phyloP scores from a whole-genome alignment of 352 stramenopile genomes.

The Globisporangium parvum region DNA sequence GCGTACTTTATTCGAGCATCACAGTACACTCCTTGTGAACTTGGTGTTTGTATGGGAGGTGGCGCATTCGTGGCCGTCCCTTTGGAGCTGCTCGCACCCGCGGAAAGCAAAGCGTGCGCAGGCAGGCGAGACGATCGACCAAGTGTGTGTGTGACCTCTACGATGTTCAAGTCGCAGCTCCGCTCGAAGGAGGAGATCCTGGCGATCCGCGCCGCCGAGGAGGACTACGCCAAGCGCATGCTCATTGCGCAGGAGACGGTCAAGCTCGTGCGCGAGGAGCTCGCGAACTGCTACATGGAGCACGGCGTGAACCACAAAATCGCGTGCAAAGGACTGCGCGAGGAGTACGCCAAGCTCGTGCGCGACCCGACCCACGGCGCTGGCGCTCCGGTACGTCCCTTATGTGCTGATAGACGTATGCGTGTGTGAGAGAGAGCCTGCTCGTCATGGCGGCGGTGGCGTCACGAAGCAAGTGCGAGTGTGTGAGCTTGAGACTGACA shows the following conservation, averaged over 20 bases:
- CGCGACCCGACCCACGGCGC: conserved; percentile 73
- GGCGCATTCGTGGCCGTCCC: conserved; percentile 13
- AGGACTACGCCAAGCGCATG: conserved; percentile 67
- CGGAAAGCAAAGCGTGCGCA: conserved; percentile 2
- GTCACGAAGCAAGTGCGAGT: background rate
- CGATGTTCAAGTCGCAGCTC: conserved; percentile 65
- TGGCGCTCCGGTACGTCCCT: conserved; percentile 47
- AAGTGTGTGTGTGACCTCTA: conserved; percentile 4
- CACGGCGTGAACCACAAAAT: conserved; percentile 88
- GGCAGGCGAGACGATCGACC: background rate
- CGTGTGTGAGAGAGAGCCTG: background rate
- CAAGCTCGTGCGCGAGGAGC: conserved; percentile 82
- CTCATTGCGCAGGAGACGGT: conserved; percentile 73
- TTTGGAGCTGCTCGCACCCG: conserved; percentile 11
- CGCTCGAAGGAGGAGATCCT: conserved; percentile 82
- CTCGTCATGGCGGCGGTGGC: no score
- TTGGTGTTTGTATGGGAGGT: conserved; percentile 10
- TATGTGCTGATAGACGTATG: background rate
- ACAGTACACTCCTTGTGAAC: no score
- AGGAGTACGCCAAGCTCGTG: conserved; percentile 80
- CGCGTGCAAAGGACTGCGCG: conserved; percentile 71
- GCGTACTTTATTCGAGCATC: no score
- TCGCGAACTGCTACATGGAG: conserved; percentile 86
- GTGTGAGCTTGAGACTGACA: background rate
- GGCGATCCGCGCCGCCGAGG: conserved; percentile 65